Base-by-base conservation (phyloP, 495 filamentous ascomycete genomes). In the Penicillium canariense region DNA sequence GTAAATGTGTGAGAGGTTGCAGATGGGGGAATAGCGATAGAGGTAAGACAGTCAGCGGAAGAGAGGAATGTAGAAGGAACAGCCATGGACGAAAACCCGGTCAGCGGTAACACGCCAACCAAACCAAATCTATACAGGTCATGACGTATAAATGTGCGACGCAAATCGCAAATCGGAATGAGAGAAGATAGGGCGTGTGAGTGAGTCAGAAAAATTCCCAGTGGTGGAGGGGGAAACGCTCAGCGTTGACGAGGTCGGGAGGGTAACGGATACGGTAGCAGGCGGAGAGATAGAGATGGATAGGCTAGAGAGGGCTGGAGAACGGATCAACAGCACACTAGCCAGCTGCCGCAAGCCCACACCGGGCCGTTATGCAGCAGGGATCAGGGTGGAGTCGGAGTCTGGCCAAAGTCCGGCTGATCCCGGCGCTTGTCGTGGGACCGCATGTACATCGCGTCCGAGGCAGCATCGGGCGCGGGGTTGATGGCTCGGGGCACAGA, bases 371-470 rank as follows among this genome's bases (percentile, higher is more conserved):
- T 30, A 50, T 10, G 52, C 32, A 38, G 22, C 17, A 28, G 27
- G 54, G 14, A 39, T 55, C 66, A 76, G 11, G 75, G 75, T 18
- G 75, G 75, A 22, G 75, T 78, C n/a, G 70, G 69, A 4, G 72
- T 73, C 52, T 76, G 75, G 20, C 64, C 63, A 36, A 71, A 40
- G 39, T 69, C 68, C 2, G 67, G 40, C 11, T 58, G 66, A 26
- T 68, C 58, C 18, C 54, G 67, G 31, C 54, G 61, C 55, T 68
- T 68, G 25, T 76, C 70, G 55, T 58, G 71, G 46, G 62, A 56
- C 32, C 70, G 70, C 68, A 74, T 74, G 54, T 75, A 71, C 67
- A 76, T 74, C 26, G 48, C 69, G 35, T 72, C 71, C 6, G 70
- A 57, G 31, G 62, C 54, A 12, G 65, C 48, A 48, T 65, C 68